Evolutionary conservation across 345 rosid genomes (phyloP).

Genomic region (Psidium guajava): DNA sequence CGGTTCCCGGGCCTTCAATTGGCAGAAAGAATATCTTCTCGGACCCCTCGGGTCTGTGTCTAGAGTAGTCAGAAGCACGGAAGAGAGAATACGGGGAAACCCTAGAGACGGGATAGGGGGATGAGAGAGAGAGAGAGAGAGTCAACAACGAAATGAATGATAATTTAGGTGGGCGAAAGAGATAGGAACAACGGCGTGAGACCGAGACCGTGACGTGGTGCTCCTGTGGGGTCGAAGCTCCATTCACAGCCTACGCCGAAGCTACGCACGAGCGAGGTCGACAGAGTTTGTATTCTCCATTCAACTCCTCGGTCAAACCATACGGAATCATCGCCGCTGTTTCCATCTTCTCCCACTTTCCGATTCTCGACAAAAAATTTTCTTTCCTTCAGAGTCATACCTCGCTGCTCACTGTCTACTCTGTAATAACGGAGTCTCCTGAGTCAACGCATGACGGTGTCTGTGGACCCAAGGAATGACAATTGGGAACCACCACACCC

Average conservation of each 20-base stretch:
- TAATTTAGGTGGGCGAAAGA: background rate
- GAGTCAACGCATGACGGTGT: background rate
- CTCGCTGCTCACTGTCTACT: background rate
- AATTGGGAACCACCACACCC: background rate
- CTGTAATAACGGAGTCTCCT: background rate
- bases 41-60: background rate
- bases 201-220: background rate
- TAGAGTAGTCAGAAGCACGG: background rate
- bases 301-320: background rate
- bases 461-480: background rate
- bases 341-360: background rate
- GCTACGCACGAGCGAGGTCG: background rate
- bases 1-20: background rate
- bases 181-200: background rate
- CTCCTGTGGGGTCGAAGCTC: background rate
- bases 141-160: background rate
- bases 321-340: background rate
- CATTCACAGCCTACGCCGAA: background rate
- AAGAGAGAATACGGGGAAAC: background rate
- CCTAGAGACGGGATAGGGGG: background rate
- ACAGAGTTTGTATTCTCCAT: background rate
- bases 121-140: background rate
- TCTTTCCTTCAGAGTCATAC: background rate
- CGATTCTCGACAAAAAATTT: background rate
- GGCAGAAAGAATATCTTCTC: background rate